Evolutionary conservation across 2,329 filamentous ascomycete genomes (phyloP), one percentile per base, ranked within the genome.

Genomic region (Diaporthe caulivora): DNA sequence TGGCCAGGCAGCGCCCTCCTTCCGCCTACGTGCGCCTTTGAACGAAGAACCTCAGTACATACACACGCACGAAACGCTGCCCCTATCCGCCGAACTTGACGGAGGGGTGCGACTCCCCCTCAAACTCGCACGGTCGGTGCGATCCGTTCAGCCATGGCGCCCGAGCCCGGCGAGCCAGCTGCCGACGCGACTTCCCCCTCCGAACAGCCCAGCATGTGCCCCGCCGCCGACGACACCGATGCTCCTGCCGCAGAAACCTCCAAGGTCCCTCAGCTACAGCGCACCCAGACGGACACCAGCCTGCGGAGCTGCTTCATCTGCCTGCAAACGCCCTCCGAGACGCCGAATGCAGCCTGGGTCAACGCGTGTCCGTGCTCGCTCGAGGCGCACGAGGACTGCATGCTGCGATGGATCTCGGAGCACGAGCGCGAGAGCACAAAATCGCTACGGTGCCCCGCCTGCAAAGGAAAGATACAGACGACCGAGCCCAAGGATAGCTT

Each of bases 371-470:
- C 93, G 0, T 99, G 97, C 83, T 95, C 94, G 17, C 87, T 99
- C 51, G 94, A 94, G 72, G 97, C 95, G 1, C 97, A 99, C 81
- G 95, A 98, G 81, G 90, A 91, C 74, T 98, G 95, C 81, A 88
- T 98, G 77, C 87, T 98, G 51, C 93, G 95, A 79, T 99, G 95
- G 95, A 93, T 98, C 24, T 93, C 94, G n/a, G 95, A 98, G 80
- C 90, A 95, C 80, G 95, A 98, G 83, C 86, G 89, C 29, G 89
- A 89, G 1, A 87, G 85, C 83, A 81, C 86, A 81, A 90, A 91
- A 71, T 91, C 92, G 75, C 91, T 98, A 76, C 86, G 90, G 70
- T 99, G 97, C 80, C 96, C 96, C 2, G 94, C 97, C 76, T 99
- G 97, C 88, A 97, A 97, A 81, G 89, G 91, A 2, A 89, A 91